Base-by-base conservation (phyloP, 2,329 filamentous ascomycete genomes). In the Macrophomina phaseolina region DNA sequence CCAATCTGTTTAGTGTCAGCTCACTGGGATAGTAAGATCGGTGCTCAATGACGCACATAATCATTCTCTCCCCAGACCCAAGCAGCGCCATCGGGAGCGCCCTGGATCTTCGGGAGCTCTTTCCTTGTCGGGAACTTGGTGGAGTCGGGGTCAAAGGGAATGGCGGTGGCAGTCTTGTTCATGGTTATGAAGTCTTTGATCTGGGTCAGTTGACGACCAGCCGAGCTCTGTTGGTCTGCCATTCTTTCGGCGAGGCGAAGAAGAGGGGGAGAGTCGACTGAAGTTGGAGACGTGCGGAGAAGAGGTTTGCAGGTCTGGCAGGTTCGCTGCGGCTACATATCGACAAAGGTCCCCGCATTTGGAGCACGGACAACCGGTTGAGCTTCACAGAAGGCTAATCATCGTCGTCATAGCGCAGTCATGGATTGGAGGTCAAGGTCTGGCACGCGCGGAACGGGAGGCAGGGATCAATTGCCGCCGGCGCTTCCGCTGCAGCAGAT, bases 31-130 rank as follows among this genome's bases (percentile, higher is more conserved):
- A 7, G 11, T 4, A 23, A 16, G 51, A 28, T 5, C 16, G 32
- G 28, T 11, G n/a, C 11, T 9, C 30, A 28, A 16, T 3, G 12
- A 63, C 71, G n/a, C 69, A 86, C 81, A 69, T 81, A 77, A 70
- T 87, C 86, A 72, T 86, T 79, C 48, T 84, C 78, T 12, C 86
- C 86, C 86, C 86, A 88, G 32, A 87, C 83, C 86, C 86, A 89
- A 18, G 86, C 85, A 18, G 86, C 85, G 34, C 81, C 84, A 18
- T 83, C 78, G 0, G 86, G 86, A 1, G 85, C 85, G 40, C 82
- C 83, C 1, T 81, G 76, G 45, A 87, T 80, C 23, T 75, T 71
- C 23, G 85, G 85, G 4, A 88, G 78, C 61, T 88, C 82, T 64
- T 83, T 82, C 14, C 84, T 78, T 0, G 80, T 81, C 0, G 86